These are phyloP conservation scores for Metarhizium album DNA, from an alignment of 2,329 filamentous ascomycete genomes.

Conservation along the genomic window DNA sequence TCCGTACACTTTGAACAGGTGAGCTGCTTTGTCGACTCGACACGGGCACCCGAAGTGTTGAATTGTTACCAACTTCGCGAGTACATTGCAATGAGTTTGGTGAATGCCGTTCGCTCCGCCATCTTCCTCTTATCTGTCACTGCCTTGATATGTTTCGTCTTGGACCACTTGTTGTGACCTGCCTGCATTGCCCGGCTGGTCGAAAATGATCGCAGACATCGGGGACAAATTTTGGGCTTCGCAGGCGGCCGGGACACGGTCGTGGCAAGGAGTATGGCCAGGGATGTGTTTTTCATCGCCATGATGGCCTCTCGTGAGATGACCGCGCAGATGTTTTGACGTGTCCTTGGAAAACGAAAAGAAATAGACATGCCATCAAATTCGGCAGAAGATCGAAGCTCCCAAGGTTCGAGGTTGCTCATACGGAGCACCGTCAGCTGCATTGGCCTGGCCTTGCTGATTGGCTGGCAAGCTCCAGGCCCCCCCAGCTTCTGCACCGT, in stretches of 20 bases:
- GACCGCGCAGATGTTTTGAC: not conserved
- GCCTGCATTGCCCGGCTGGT: constrained; percentile 37
- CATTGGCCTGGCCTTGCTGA: not conserved
- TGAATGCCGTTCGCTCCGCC: constrained; percentile 54
- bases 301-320: not conserved
- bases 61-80: constrained; percentile 52
- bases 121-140: constrained; percentile 74
- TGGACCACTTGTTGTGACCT: constrained; percentile 90
- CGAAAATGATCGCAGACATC: constrained; percentile 38
- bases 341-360: not conserved
- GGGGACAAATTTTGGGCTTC: constrained; percentile 27
- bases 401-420: not conserved
- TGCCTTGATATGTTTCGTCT: constrained; percentile 91
- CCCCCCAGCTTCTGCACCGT: not conserved
- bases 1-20: constrained; percentile 53
- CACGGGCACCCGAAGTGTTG: not conserved
- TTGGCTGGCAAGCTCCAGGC: not conserved
- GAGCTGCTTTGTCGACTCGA: constrained; percentile 4
- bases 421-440: not conserved
- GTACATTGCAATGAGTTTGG: constrained; percentile 62
- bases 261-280: not conserved
- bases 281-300: not conserved
- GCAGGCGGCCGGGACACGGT: not conserved
- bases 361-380: not conserved
- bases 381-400: not conserved